Evolutionary conservation across 2,329 filamentous ascomycete species (phyloP), one percentile per base, ranked within the genome.

Genomic region (Trichothecium sympodiale): DNA sequence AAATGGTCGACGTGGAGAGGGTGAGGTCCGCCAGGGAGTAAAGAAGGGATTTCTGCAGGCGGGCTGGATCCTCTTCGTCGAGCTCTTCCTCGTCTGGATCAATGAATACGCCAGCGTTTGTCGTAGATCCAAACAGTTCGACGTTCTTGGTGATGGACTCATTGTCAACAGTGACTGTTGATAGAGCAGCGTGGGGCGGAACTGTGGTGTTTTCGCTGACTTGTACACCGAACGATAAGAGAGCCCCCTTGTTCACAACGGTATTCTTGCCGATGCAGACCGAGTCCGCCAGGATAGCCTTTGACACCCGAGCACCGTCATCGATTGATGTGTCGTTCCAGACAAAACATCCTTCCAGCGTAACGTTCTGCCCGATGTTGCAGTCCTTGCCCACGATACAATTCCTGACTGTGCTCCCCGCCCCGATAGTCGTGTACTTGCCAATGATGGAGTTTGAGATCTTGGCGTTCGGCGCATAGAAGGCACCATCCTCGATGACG

Each of bases 311-410:
- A 13, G 80, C 69, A 15, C 78, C 79, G 50, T 95, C 85, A 2
- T 77, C 82, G 45, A 98, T 75, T 5, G 71, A 72, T 0, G 77
- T 77, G 47, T 87, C 74, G 47, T 95, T 85, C 88, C 89, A 96
- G 43, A 98, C 75, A 48, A 86, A 89, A 16, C 84, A 81, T 46
- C 85, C 72, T 33, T 83, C 71, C 41, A 98, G 76, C 27, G 67
- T 72, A 18, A 91, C 88, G 44, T 91, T 84, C 46, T 75, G 80
- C 6, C 91, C 91, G 46, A 98, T 91, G 44, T 77, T 78, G 59
- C 89, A 96, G 45, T 83, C 72, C 41, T 82, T 74, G 23, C 91
- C 91, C 40, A 98, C 77, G 32, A 91, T 74, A 49, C 82, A 88
- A 56, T 83, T 82, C 8, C 67, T 67, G 23, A 98, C 71, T 1